Evolutionary conservation across 139 green algal genomes (phyloP).

Genomic region (Chlorokybus atmophyticus): DNA sequence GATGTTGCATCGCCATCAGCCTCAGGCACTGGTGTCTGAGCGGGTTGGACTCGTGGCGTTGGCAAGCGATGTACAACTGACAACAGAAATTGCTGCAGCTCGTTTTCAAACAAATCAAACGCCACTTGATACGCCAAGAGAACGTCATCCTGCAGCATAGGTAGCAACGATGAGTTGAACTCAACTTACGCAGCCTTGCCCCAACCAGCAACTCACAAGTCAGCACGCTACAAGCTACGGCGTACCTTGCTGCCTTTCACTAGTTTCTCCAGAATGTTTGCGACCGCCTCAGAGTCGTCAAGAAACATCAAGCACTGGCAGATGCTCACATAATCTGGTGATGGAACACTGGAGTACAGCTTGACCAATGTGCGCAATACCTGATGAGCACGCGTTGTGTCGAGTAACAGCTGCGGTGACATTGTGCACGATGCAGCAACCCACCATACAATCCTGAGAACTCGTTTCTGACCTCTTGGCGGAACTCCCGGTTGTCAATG

Average conservation of each 20-base stretch:
- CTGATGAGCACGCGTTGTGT: too few relatives aligned
- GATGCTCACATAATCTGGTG: constrained; percentile 67
- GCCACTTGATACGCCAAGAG: constrained; percentile 90
- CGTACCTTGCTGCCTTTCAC: constrained; percentile 47
- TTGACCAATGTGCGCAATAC: constrained; percentile 19
- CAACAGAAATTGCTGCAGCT: constrained; percentile 79
- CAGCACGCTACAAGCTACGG: too few relatives aligned
- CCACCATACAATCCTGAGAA: too few relatives aligned
- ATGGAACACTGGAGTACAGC: constrained; percentile 15
- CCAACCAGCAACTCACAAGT: too few relatives aligned
- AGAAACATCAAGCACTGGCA: constrained; percentile 86
- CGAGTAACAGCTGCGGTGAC: too few relatives aligned
- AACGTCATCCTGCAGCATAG: constrained; percentile 36
- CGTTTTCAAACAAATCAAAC: constrained; percentile 92
- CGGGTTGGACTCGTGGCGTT: constrained; percentile 4
- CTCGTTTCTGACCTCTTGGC: constrained; percentile 35
- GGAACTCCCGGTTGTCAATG: constrained; percentile 64
- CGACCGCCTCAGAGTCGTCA: constrained; percentile 62
- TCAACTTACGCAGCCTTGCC: too few relatives aligned
- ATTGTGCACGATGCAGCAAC: too few relatives aligned
- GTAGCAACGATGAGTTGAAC: too few relatives aligned
- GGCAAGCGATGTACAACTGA: constrained; percentile 34
- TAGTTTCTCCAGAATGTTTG: constrained; percentile 64
- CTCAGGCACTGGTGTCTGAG: background rate
- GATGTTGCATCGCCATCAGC: constrained; percentile 4